Evolutionary conservation across 2,329 filamentous ascomycete genomes (phyloP).

Genomic region (Malbranchea zuffiana): DNA sequence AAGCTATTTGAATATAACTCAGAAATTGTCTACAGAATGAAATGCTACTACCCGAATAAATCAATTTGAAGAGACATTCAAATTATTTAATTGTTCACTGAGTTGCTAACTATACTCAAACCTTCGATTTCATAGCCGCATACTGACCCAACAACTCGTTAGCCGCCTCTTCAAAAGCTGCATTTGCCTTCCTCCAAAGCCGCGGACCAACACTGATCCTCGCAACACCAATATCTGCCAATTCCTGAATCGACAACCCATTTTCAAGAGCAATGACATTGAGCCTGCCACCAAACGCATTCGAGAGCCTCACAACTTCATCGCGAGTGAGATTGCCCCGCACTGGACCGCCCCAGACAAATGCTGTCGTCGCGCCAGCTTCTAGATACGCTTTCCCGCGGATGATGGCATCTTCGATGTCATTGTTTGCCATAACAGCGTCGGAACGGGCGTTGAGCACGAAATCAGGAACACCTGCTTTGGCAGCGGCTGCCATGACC

Average conservation of each 20-base stretch:
- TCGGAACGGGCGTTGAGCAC: conserved; percentile 51
- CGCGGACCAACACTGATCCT: conserved; percentile 46
- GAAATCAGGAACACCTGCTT: conserved; percentile 44
- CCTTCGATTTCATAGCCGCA: conserved; percentile 12
- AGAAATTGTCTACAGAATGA: too few species aligned
- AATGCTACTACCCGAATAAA: too few species aligned
- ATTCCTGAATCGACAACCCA: conserved; percentile 35
- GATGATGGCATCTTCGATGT: conserved; percentile 40
- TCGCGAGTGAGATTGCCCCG: conserved; percentile 34
- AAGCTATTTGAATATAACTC: too few species aligned
- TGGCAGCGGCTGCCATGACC: conserved; percentile 19
- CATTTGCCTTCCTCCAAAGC: conserved; percentile 34
- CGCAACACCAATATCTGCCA: conserved; percentile 43
- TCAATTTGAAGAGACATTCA: too few species aligned
- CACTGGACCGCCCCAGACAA: conserved; percentile 47
- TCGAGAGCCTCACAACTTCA: conserved; percentile 40
- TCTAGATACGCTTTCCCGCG: conserved; percentile 48
- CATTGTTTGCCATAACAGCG: conserved; percentile 33
- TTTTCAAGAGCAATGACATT: conserved; percentile 38
- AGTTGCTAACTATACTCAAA: too few species aligned
- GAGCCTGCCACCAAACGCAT: conserved; percentile 40
- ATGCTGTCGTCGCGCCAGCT: conserved; percentile 49
- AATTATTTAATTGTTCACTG: too few species aligned
- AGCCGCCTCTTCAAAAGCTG: conserved; percentile 13
- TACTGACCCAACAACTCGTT: conserved; percentile 13